Conservation (phyloP, 108 stramenopile genomes). For the Nitzschia sp. region DNA sequence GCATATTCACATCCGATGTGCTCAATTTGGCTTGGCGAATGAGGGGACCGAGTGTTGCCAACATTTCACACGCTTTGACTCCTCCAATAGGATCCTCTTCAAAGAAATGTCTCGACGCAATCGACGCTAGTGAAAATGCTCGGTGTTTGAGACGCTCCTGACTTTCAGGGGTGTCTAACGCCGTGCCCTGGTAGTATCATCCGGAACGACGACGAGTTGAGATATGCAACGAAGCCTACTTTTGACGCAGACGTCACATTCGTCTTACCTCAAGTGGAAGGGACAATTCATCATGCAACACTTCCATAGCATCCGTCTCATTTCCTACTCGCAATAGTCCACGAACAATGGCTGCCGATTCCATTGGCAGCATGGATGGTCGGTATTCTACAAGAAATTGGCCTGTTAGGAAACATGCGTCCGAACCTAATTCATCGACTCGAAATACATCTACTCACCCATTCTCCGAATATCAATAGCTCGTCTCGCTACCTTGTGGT, state of each 20-base stretch:
- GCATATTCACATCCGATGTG: conserved; percentile 51
- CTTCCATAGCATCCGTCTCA: conserved; percentile 67
- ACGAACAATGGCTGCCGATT: conserved; percentile 77
- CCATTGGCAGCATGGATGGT: conserved; percentile 70
- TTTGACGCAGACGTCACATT: not conserved
- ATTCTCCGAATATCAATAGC: conserved; percentile 65
- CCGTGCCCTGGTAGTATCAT: conserved; percentile 24
- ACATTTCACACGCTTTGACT: conserved; percentile 56
- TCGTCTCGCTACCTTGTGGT: conserved; percentile 59
- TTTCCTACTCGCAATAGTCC: conserved; percentile 68
- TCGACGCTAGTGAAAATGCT: conserved; percentile 71
- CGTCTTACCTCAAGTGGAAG: conserved; percentile 58
- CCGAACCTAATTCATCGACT: not conserved
- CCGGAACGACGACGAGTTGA: not conserved
- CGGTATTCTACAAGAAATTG: conserved; percentile 42
- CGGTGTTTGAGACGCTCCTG: conserved; percentile 58
- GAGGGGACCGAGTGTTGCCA: conserved; percentile 63
- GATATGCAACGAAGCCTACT: not conserved
- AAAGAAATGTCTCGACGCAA: conserved; percentile 83
- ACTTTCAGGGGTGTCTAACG: conserved; percentile 25
- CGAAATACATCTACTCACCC: not conserved
- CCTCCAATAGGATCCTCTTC: conserved; percentile 61
- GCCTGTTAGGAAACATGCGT: too few species aligned
- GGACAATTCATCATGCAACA: conserved; percentile 74
- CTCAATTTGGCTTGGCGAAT: conserved; percentile 56